Evolutionary conservation across 2,329 filamentous ascomycete species (phyloP).

Genomic region (Arthrinium phaeospermum): DNA sequence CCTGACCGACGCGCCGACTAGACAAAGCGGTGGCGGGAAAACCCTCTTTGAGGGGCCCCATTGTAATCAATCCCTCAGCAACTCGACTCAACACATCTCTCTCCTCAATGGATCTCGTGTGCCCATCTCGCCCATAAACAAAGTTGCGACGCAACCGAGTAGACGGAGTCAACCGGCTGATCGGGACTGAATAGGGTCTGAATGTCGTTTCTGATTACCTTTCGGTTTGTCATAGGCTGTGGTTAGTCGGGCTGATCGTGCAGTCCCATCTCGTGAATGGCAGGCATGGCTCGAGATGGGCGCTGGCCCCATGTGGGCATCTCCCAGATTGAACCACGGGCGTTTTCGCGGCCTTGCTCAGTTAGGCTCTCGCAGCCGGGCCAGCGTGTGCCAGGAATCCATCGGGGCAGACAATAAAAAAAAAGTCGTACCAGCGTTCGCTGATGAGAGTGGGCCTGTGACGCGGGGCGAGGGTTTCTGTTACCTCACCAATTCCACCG

Average conservation of each 20-base stretch:
- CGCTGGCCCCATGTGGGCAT: background rate
- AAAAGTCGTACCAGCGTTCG: constrained; percentile 13
- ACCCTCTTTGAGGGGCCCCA: constrained; percentile 11
- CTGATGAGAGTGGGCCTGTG: constrained; percentile 6
- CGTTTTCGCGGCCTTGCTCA: constrained; percentile 2
- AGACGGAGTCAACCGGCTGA: constrained; percentile 5
- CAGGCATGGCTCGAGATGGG: background rate
- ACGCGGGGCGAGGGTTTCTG: constrained; percentile 13
- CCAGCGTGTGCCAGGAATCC: background rate
- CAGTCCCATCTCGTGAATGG: background rate
- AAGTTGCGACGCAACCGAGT: background rate
- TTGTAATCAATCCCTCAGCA: background rate
- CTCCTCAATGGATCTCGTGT: background rate
- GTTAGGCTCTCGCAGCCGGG: background rate
- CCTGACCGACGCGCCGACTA: background rate
- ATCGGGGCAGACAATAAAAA: background rate
- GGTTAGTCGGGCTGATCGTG: background rate
- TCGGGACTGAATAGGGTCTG: background rate
- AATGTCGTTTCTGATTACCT: background rate
- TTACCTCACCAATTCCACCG: constrained; percentile 14
- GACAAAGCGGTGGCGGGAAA: constrained; percentile 16
- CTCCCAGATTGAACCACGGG: background rate
- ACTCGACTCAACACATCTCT: background rate
- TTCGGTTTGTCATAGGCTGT: background rate
- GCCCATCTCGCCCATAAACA: background rate